A percentile compares a stretch with the other conserved stretches of the same genome.
phyloP scores from a whole-genome alignment of 306 rosid genomes.

The Vicia faba region DNA sequence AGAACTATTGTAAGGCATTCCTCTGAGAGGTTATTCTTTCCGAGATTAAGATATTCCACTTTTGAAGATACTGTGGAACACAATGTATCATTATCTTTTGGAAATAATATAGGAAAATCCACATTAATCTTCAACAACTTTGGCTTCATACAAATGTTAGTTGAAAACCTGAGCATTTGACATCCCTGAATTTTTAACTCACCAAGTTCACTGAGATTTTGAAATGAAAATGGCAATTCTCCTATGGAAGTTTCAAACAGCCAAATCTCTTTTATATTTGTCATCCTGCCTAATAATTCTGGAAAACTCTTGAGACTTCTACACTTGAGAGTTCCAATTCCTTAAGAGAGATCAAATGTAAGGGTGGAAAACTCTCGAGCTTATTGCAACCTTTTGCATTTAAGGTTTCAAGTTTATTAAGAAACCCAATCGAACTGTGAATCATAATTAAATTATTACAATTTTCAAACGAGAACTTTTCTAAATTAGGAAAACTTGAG shows the following conservation, averaged over 20 bases:
- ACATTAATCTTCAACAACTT: not conserved
- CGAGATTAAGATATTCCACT: rapidly evolving
- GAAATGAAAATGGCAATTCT: conserved; percentile 15
- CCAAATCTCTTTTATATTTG: not conserved
- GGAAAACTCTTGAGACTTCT: not conserved
- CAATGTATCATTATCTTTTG: not conserved
- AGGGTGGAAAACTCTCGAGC: conserved; percentile 14
- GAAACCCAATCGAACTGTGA: not conserved
- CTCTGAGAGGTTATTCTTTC: not conserved
- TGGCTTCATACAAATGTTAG: not conserved
- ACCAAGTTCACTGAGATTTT: conserved; percentile 2
- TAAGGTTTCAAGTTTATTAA: conserved; percentile 7
- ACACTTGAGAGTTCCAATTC: not conserved
- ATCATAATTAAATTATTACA: not conserved
- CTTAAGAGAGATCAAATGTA: conserved; percentile 5
- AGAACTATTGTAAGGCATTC: not conserved
- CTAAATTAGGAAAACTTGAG: not conserved
- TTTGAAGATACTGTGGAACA: not conserved
- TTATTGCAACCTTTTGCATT: not conserved
- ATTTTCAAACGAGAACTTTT: not conserved
- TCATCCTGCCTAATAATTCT: conserved; percentile 24
- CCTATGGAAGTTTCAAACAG: not conserved
- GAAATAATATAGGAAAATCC: too few species aligned
- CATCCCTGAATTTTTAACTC: rapidly evolving
- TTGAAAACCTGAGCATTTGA: not conserved